Conservation (phyloP, 805 yeast species). For the Lachancea sp. region DNA sequence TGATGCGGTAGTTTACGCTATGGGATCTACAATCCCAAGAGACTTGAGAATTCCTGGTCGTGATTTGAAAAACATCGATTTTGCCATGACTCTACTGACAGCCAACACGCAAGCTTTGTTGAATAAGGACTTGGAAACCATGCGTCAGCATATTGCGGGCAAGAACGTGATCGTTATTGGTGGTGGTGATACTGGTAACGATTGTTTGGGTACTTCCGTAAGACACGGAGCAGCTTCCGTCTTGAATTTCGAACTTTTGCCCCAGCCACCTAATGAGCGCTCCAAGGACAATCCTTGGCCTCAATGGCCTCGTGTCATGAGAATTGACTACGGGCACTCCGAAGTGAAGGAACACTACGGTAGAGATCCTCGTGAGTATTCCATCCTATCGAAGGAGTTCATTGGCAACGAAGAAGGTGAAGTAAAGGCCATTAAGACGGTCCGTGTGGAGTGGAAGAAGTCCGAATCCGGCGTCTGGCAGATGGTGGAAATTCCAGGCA, state of each 20-base stretch:
- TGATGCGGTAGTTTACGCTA: constrained; percentile 86
- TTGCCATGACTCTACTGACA: constrained; percentile 87
- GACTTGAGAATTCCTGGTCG: constrained; percentile 94
- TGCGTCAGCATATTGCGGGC: constrained; percentile 65
- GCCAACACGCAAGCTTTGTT: constrained; percentile 86
- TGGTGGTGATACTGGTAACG: constrained; percentile 99
- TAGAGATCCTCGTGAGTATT: constrained; percentile 94
- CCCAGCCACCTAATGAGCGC: constrained; percentile 81
- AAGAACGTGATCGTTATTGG: constrained; percentile 95
- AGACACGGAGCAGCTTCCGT: constrained; percentile 97
- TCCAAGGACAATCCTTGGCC: constrained; percentile 99
- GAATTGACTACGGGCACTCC: constrained; percentile 96
- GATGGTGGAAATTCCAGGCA: constrained; percentile 94
- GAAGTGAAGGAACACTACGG: constrained; percentile 95
- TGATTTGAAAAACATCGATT: constrained; percentile 80
- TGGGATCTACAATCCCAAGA: constrained; percentile 95
- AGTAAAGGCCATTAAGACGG: constrained; percentile 91
- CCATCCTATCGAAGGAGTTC: constrained; percentile 91
- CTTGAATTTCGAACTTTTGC: constrained; percentile 87
- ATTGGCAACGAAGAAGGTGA: constrained; percentile 93
- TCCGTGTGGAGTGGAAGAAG: constrained; percentile 96
- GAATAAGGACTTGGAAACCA: constrained; percentile 70
- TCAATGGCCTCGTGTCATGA: constrained; percentile 97
- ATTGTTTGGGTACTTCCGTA: constrained; percentile 94
- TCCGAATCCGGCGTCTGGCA: constrained; percentile 97